Evolutionary conservation across 192 early-diverging fungal genomes (phyloP).

Genomic region (Backusella parvicylindrica): DNA sequence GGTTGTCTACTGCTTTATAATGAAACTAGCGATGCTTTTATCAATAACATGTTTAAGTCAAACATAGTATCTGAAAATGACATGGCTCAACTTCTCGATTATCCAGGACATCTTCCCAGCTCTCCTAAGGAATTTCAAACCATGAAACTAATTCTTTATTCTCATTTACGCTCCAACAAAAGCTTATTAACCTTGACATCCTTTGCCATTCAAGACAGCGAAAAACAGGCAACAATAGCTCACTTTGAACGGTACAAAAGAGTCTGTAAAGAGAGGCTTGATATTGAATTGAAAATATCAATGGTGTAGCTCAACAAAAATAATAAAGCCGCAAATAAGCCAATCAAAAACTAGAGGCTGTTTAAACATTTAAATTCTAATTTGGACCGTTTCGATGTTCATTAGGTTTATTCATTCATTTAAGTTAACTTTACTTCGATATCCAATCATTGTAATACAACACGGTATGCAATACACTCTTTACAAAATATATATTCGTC

Average conservation of each 20-base stretch:
- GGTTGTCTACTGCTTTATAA: background rate
- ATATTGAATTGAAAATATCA: background rate
- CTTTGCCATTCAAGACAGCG: background rate
- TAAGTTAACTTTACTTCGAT: too few species aligned
- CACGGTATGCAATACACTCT: too few species aligned
- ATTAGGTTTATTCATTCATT: too few species aligned
- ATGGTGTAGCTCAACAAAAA: background rate
- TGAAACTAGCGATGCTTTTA: background rate
- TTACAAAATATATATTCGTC: too few species aligned
- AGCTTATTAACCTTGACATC: background rate
- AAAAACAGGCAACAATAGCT: background rate
- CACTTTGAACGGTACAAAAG: background rate
- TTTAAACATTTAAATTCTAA: too few species aligned
- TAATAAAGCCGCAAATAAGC: too few species aligned
- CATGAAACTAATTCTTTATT: background rate
- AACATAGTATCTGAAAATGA: background rate
- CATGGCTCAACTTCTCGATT: background rate
- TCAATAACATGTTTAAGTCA: background rate
- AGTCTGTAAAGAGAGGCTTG: background rate
- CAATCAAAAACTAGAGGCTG: too few species aligned
- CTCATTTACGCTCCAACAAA: background rate
- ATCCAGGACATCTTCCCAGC: conserved; percentile 6
- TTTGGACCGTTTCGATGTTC: too few species aligned
- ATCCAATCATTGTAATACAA: too few species aligned
- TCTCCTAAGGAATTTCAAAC: background rate